These are phyloP conservation scores for Cryptosporidium canis DNA, from an alignment of 169 alveolate genomes.

Conservation along the genomic window DNA sequence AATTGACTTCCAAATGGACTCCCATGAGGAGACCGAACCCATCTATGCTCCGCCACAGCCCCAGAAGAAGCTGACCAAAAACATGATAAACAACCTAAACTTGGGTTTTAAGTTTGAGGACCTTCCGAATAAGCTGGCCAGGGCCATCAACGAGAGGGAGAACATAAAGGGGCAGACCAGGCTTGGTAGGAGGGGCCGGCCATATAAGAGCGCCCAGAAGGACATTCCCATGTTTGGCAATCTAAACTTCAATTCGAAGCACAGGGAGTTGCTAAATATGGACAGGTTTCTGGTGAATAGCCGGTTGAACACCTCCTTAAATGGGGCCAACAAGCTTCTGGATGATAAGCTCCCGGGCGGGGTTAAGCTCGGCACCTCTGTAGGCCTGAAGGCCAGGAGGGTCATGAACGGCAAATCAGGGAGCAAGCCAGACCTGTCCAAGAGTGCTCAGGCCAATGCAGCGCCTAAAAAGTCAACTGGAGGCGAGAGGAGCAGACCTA, in stretches of 20 bases:
- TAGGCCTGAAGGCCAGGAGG: background rate
- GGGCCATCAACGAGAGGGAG: constrained; percentile 8
- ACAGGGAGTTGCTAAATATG: background rate
- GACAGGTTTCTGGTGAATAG: background rate
- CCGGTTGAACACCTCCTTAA: too few species aligned
- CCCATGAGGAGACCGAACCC: background rate
- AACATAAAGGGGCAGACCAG: background rate
- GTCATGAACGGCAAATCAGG: background rate
- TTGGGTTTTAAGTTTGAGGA: background rate
- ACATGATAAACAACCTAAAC: constrained; percentile 1
- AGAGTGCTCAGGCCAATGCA: background rate
- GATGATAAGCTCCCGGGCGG: background rate
- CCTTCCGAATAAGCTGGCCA: constrained; percentile 1
- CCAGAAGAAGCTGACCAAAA: background rate
- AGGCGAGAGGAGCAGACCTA: background rate
- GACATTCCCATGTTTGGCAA: background rate
- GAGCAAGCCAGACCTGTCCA: background rate
- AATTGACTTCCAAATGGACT: constrained; percentile 17
- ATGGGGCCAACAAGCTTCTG: background rate
- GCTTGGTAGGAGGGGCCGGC: background rate
- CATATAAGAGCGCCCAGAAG: background rate
- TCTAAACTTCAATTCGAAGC: background rate
- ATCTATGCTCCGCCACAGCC: background rate
- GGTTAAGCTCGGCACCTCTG: background rate
- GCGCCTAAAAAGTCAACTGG: background rate